Conservation (phyloP, 805 yeast species). For the Lachancea fermentati region DNA sequence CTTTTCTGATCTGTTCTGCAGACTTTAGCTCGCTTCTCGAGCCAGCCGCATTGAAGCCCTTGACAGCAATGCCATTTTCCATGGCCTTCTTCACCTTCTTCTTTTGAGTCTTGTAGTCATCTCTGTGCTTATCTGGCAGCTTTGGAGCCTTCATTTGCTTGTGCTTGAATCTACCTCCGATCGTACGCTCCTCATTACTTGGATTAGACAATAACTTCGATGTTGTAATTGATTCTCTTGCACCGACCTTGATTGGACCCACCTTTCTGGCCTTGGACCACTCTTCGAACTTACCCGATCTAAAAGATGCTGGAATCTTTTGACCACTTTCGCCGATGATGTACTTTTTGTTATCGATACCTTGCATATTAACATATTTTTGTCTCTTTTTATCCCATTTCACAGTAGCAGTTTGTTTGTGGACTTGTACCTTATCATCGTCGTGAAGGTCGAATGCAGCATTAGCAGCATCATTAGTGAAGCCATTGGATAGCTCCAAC, state of each 20-base stretch:
- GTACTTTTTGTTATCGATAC: slow-evolving; percentile 70
- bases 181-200: slow-evolving; percentile 25
- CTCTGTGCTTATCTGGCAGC: slow-evolving; percentile 85
- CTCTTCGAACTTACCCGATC: slow-evolving; percentile 85
- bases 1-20: slow-evolving; percentile 73
- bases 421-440: slow-evolving; percentile 63
- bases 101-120: slow-evolving; percentile 77
- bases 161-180: slow-evolving; percentile 61
- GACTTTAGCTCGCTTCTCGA: slow-evolving; percentile 51
- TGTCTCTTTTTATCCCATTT: slow-evolving; percentile 94
- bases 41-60: slow-evolving; percentile 49
- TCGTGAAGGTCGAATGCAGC: slow-evolving; percentile 85
- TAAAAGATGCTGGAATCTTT: slow-evolving; percentile 82
- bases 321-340: slow-evolving; percentile 95
- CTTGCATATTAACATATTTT: slow-evolving; percentile 74
- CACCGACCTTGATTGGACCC: slow-evolving; percentile 49
- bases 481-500: slow-evolving; percentile 50
- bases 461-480: slow-evolving; percentile 74
- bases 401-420: slow-evolving; percentile 61
- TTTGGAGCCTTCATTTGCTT: slow-evolving; percentile 74
- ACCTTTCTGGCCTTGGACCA: slow-evolving; percentile 77
- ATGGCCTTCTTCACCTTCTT: slow-evolving; percentile 75
- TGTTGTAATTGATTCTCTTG: slow-evolving; percentile 39
- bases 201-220: slow-evolving; percentile 32
- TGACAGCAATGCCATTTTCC: slow-evolving; percentile 66